Evolutionary conservation across 257 asterid species (phyloP).

Genomic region (Forsythia viridissima): DNA sequence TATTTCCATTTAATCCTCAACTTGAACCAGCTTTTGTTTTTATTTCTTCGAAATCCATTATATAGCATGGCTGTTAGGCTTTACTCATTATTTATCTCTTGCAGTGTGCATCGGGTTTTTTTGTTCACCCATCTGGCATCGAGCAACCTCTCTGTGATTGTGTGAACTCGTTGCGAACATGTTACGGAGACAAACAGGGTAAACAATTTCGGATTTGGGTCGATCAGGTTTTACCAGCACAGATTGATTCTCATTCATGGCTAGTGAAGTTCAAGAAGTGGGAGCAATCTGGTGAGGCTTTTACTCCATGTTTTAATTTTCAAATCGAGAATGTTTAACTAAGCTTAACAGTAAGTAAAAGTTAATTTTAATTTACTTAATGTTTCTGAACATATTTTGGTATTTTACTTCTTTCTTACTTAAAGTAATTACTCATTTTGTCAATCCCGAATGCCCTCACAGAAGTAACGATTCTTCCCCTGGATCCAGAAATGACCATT

Average conservation of each 20-base stretch:
- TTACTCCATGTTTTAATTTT: conserved; percentile 6
- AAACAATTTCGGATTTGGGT: conserved; percentile 77
- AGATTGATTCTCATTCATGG: conserved; percentile 78
- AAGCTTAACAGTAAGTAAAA: background rate
- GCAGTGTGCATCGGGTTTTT: conserved; percentile 68
- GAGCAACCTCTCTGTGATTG: conserved; percentile 64
- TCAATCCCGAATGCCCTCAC: background rate
- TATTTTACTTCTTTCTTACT: too few species aligned
- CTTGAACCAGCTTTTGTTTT: background rate
- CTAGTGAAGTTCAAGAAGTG: conserved; percentile 85
- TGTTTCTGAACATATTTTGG: too few species aligned
- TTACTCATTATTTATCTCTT: conserved; percentile 22
- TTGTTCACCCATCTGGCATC: conserved; percentile 76
- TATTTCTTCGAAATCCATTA: background rate
- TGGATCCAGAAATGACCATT: too few species aligned
- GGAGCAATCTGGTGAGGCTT: conserved; percentile 74
- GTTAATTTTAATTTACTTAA: too few species aligned
- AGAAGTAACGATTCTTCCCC: background rate
- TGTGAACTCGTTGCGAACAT: conserved; percentile 43
- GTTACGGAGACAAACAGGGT: conserved; percentile 75
- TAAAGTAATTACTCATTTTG: too few species aligned
- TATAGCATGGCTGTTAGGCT: background rate
- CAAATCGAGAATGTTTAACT: background rate
- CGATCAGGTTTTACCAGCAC: conserved; percentile 75
- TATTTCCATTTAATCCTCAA: background rate